A percentile compares a stretch with the other conserved stretches of the same genome.
phyloP scores from a whole-genome alignment of 83 land plant species.

The Isoetes engelmannii region DNA sequence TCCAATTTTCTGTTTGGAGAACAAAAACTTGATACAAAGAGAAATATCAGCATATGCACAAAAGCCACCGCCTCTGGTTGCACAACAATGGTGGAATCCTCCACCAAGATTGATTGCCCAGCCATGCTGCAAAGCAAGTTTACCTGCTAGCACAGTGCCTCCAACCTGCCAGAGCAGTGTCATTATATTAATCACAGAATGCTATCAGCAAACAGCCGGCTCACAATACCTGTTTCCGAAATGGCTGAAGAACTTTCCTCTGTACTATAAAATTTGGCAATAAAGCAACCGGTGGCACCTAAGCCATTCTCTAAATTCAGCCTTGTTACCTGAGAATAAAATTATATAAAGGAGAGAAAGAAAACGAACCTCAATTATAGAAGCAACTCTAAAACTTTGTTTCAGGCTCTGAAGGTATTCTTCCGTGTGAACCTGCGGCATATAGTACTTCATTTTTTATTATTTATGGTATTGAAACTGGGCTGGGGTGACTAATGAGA shows the following conservation, averaged over 20 bases:
- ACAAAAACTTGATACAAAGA: conserved; percentile 81
- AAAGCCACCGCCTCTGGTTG: conserved; percentile 83
- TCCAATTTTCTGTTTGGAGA: conserved; percentile 50
- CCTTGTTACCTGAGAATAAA: neutral
- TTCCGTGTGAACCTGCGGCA: conserved; percentile 63
- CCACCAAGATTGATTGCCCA: conserved; percentile 99
- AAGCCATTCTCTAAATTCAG: neutral
- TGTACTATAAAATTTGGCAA: conserved; percentile 77
- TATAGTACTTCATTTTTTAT: too few species aligned
- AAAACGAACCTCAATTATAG: conserved; percentile 61
- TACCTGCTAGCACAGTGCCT: conserved; percentile 82
- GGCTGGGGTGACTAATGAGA: too few species aligned
- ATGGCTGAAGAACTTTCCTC: conserved; percentile 62
- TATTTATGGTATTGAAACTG: too few species aligned
- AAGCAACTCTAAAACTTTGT: conserved; percentile 57
- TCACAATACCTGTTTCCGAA: conserved; percentile 69
- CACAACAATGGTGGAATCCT: conserved; percentile 96
- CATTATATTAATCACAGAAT: neutral
- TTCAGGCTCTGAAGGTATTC: conserved; percentile 63
- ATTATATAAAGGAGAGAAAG: neutral
- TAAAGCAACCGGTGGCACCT: conserved; percentile 96
- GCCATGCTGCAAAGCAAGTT: conserved; percentile 85
- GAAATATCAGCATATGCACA: conserved; percentile 97
- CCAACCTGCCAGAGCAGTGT: conserved; percentile 54
- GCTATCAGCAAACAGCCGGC: neutral